Conservation (phyloP, 2,329 filamentous ascomycete species). For the Diaporthe sp. region DNA sequence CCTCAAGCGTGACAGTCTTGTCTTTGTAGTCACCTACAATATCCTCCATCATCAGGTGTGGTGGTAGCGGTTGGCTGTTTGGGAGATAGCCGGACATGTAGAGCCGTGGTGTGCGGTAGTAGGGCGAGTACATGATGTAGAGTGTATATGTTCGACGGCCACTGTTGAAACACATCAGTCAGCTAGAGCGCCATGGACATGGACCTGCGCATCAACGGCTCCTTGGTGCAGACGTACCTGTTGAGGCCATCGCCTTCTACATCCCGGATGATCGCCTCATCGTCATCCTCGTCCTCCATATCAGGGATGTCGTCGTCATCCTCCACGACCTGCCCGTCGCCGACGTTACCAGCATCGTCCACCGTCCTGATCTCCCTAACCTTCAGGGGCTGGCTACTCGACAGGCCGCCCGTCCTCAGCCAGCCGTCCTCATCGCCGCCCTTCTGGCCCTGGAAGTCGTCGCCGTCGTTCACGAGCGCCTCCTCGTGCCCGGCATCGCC, state of each 20-base stretch:
- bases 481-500: slow-evolving; percentile 89
- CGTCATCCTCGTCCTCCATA: slow-evolving; percentile 98
- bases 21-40: slow-evolving; percentile 57
- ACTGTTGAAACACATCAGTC: slow-evolving; percentile 57
- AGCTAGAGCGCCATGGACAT: slow-evolving; percentile 33
- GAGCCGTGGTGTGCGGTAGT: slow-evolving; percentile 94
- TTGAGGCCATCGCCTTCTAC: slow-evolving; percentile 62
- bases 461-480: slow-evolving; percentile 84
- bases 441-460: slow-evolving; percentile 65
- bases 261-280: slow-evolving; percentile 95
- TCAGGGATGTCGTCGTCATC: slow-evolving; percentile 92
- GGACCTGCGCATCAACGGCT: background rate
- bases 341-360: slow-evolving; percentile 89
- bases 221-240: slow-evolving; percentile 51
- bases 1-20: slow-evolving; percentile 97
- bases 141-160: slow-evolving; percentile 94
- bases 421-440: slow-evolving; percentile 85
- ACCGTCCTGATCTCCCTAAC: slow-evolving; percentile 87
- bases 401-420: slow-evolving; percentile 87
- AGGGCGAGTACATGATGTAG: slow-evolving; percentile 97
- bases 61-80: slow-evolving; percentile 69
- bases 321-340: slow-evolving; percentile 76
- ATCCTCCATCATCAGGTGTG: slow-evolving; percentile 54
- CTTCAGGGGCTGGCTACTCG: slow-evolving; percentile 80
- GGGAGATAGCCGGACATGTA: slow-evolving; percentile 93